These are phyloP conservation scores for Calonectria pseudoreteaudii DNA, from an alignment of 2,329 filamentous ascomycete genomes.

Conservation along the genomic window DNA sequence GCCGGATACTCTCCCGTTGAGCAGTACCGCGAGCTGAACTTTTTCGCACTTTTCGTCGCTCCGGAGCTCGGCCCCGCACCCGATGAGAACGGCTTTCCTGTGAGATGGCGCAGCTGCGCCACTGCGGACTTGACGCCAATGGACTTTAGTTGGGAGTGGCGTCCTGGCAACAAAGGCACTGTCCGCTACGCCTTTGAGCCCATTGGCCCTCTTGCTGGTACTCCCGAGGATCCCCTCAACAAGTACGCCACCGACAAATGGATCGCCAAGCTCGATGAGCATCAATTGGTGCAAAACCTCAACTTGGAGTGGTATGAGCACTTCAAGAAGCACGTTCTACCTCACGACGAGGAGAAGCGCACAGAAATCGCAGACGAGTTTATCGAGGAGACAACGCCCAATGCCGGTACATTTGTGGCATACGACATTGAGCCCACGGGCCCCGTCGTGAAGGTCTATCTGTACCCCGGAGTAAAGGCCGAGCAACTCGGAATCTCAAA, in stretches of 20 bases:
- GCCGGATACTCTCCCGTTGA: background rate
- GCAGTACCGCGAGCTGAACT: slow-evolving; percentile 3
- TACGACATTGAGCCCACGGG: background rate
- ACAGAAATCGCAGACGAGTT: background rate
- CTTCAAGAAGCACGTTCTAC: background rate
- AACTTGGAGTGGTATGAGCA: slow-evolving; percentile 1
- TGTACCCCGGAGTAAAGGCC: background rate
- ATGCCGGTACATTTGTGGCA: slow-evolving; percentile 1
- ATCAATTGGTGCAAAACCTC: background rate
- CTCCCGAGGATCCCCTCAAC: background rate
- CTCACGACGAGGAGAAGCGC: background rate
- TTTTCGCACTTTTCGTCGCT: background rate
- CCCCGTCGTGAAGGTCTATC: background rate
- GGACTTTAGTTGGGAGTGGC: slow-evolving; percentile 4
- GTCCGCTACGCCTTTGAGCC: background rate
- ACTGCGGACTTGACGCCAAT: background rate
- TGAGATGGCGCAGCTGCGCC: slow-evolving; percentile 1
- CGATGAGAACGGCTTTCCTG: background rate
- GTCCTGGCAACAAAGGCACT: background rate
- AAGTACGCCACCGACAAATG: background rate
- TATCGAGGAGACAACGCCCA: background rate
- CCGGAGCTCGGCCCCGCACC: background rate
- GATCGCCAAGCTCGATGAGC: background rate
- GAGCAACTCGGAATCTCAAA: background rate
- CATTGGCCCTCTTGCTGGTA: background rate